These are phyloP conservation scores for Rhizopus sp. DNA, from an alignment of 371 early-diverging fungal species.

Conservation along the genomic window DNA sequence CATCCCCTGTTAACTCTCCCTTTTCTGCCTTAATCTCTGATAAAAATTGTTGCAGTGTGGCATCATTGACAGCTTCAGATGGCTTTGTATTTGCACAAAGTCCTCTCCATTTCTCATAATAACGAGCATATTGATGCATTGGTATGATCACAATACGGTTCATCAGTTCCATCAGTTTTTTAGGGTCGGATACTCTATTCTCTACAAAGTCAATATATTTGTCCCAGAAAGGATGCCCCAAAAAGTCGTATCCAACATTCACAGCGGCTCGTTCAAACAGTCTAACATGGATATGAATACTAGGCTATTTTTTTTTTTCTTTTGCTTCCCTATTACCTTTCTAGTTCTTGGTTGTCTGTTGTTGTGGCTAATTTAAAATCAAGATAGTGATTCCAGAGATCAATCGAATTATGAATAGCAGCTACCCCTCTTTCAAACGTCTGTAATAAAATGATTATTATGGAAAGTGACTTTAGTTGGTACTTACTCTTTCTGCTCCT, in stretches of 20 bases:
- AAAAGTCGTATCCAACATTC: conserved; percentile 65
- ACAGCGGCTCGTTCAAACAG: conserved; percentile 65
- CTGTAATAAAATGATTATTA: conserved; percentile 28
- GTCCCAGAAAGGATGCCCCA: conserved; percentile 73
- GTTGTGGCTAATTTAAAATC: conserved; percentile 54
- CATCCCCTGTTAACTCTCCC: conserved; percentile 36
- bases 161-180: conserved; percentile 50
- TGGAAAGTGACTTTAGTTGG: background rate
- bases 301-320: background rate
- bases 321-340: conserved; percentile 45
- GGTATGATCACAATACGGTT: conserved; percentile 67
- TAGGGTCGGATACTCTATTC: conserved; percentile 35
- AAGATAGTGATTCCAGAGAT: conserved; percentile 73
- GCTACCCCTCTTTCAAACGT: conserved; percentile 66
- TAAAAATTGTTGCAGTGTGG: conserved; percentile 42
- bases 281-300: conserved; percentile 18
- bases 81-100: conserved; percentile 50
- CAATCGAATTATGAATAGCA: conserved; percentile 65
- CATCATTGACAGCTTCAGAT: conserved; percentile 48
- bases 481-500: conserved; percentile 60
- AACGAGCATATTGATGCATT: conserved; percentile 71
- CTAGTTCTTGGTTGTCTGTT: conserved; percentile 49
- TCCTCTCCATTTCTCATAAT: conserved; percentile 67
- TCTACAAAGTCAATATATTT: conserved; percentile 71
- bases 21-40: conserved; percentile 33